A percentile compares a stretch with the other conserved stretches of the same genome.
These are phyloP conservation scores for Candida suzukii DNA, from an alignment of 805 yeast genomes.

Conservation along the genomic window DNA sequence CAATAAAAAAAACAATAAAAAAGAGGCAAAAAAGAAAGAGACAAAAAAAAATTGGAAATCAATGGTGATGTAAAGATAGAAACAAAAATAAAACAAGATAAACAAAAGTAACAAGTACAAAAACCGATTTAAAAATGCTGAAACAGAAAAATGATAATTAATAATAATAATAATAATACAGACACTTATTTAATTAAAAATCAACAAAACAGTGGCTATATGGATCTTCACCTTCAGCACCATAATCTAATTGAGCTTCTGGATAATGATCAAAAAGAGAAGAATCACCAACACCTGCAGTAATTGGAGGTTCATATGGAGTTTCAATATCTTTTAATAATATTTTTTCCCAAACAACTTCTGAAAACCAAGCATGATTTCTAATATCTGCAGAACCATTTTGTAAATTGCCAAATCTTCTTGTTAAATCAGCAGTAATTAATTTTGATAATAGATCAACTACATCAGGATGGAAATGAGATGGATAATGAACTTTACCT, in stretches of 20 bases:
- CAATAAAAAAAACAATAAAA: no score
- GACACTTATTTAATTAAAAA: constrained; percentile 29
- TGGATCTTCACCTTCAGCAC: constrained; percentile 66
- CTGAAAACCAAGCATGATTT: constrained; percentile 51
- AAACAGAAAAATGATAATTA: neutral
- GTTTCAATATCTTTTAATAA: constrained; percentile 52
- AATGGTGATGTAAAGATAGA: neutral
- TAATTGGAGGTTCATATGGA: constrained; percentile 59
- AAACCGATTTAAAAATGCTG: neutral
- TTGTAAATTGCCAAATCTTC: constrained; percentile 50
- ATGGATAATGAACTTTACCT: constrained; percentile 47
- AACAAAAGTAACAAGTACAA: neutral
- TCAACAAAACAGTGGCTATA: constrained; percentile 52
- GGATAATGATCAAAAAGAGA: constrained; percentile 65
- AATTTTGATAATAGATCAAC: constrained; percentile 42
- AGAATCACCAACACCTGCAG: constrained; percentile 58
- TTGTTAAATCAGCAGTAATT: constrained; percentile 48
- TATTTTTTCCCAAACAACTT: constrained; percentile 55
- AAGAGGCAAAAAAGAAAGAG: no score
- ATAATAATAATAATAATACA: neutral
- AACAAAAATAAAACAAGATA: neutral
- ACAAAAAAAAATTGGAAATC: no score
- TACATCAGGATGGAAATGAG: constrained; percentile 47
- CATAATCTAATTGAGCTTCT: constrained; percentile 80
- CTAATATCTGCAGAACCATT: constrained; percentile 52